These are phyloP conservation scores for Xylaria flabelliformis DNA, from an alignment of 495 filamentous ascomycete species.

Conservation along the genomic window DNA sequence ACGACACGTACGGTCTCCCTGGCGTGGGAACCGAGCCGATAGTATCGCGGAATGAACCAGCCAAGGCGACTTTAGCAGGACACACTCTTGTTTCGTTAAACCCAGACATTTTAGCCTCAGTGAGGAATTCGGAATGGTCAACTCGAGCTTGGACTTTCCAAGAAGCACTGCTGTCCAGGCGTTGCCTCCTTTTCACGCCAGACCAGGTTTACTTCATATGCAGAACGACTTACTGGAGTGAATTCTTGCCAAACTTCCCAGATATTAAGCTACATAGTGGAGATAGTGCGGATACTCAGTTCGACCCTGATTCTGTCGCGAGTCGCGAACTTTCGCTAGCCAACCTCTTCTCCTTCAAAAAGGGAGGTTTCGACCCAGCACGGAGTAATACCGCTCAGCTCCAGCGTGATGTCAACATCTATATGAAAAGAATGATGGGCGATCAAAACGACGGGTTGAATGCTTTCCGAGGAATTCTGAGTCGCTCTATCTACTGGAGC, in stretches of 20 bases:
- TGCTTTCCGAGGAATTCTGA: slow-evolving; percentile 8
- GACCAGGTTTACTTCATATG: slow-evolving; percentile 10
- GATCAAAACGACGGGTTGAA: slow-evolving; percentile 12
- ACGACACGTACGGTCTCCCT: slow-evolving; percentile 36
- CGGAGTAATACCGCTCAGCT: background rate
- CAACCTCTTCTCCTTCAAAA: slow-evolving; percentile 8
- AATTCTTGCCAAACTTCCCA: slow-evolving; percentile 4
- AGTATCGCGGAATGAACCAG: background rate
- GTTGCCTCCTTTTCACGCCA: slow-evolving; percentile 5
- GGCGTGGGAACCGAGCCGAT: slow-evolving; percentile 29
- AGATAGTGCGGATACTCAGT: background rate
- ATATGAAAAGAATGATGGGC: slow-evolving; percentile 1
- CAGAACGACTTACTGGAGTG: slow-evolving; percentile 2
- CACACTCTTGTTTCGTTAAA: slow-evolving; percentile 1
- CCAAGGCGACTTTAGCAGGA: slow-evolving; percentile 11
- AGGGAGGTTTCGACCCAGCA: background rate
- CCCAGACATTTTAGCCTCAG: background rate
- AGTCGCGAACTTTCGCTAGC: background rate
- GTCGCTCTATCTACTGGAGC: background rate
- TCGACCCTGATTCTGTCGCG: background rate
- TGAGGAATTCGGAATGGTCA: slow-evolving; percentile 5
- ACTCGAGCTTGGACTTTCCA: slow-evolving; percentile 15
- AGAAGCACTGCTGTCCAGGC: slow-evolving; percentile 1
- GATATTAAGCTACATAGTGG: background rate
- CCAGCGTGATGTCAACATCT: slow-evolving; percentile 2